Evolutionary conservation across 148 eudicot genomes (phyloP), one percentile per base, ranked within the genome.

Genomic region (Fagopyrum homotropicum): DNA sequence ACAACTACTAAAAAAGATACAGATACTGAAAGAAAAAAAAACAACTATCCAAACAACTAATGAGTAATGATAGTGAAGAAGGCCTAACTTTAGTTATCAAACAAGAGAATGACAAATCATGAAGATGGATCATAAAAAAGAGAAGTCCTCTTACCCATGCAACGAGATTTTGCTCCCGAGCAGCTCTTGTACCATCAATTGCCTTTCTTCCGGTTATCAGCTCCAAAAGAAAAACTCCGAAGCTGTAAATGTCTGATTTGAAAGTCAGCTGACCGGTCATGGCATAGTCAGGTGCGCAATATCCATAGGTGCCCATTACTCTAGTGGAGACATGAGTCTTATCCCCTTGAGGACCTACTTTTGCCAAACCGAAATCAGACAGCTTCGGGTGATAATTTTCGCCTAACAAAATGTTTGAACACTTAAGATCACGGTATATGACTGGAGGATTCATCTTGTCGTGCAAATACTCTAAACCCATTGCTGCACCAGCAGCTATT

Each of bases 231-330:
- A 89, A 83, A 73, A 91, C 66, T 4, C 66, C 66, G 35, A 59
- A 59, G 2, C 66, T 59, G 66, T 59, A 59, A 59, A 59, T 59
- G 19, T 59, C 66, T 26, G 66, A 59, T 9, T 59, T 59, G 66
- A 59, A 59, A 3, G 66, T 59, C 66, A 59, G 66, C 66, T 59
- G 66, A 26, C 66, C 66, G 12, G 66, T 59, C 66, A 59, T 56
- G 16, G 61, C 61, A 56, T 56, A 56, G 26, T 56, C 61, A 8
- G 61, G 61, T 1, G 61, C 61, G 26, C 66, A 59, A 56, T 90
- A 90, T 12, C 94, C 94, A 75, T 90, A 88, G 17, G 94, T 90
- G 77, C 94, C 94, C 94, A 90, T 90, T 69, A 90, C 94, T 77
- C 94, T 82, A 64, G 94, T 90, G 6, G 97, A 91, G 56, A 88